Evolutionary conservation across 2,329 filamentous ascomycete species (phyloP), one percentile per base, ranked within the genome.

Genomic region (Chaetomium globosum): DNA sequence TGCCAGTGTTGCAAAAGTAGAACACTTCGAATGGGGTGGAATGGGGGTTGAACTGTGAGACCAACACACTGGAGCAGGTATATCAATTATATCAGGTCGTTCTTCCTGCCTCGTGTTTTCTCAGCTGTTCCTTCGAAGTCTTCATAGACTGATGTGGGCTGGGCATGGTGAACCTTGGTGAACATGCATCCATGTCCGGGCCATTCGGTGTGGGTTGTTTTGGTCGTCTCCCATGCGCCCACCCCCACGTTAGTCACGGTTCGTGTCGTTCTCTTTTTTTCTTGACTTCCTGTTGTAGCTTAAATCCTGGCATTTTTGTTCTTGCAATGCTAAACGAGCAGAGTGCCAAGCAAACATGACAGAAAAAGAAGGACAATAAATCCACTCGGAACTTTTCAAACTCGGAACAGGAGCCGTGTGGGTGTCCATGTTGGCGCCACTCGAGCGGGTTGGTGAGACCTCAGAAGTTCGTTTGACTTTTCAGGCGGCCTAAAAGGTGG

Each of bases 161-260:
- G 21, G 46, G 46, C 39, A 48, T 48, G 21, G 46, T 48, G 46
- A 48, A 48, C 46, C 46, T 48, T 48, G 46, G 46, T 48, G n/a
- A 48, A 23, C 46, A 48, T 23, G 9, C 46, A 48, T 48, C 46
- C 46, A 48, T 48, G 21, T 23, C 46, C n/a, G 21, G 6, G 21
- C 46, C 46, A 12, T 48, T 48, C 46, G 46, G 46, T 48, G 46
- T 48, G 21, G 46, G 46, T 48, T 48, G 46, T 2, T n/a, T 48
- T 48, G 21, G 21, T 21, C 46, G 23, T 48, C 7, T 23, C n/a
- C 19, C 46, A 48, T 19, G 46, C n/a, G n/a, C 46, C 46, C 46
- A 21, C 46, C 46, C 43, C 46, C 46, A 48, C 46, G 46, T 48
- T n/a, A n/a, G n/a, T n/a, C n/a, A n/a, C n/a, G n/a, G n/a, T 48